phyloP scores from a whole-genome alignment of 2,329 filamentous ascomycete species.

The Beauveria scarabaeidicola region DNA sequence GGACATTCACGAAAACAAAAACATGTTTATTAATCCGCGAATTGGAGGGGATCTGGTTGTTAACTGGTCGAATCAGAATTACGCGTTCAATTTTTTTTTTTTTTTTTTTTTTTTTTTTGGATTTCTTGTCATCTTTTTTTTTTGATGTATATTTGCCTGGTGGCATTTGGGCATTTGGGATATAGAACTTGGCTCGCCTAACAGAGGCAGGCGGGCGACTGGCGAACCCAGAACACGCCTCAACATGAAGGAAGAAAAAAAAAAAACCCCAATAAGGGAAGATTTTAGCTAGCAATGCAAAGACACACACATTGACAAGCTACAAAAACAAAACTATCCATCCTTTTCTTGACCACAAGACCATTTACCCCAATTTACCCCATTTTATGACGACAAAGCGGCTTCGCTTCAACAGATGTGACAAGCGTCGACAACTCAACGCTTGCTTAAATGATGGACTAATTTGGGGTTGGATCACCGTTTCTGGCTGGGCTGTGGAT shows the following conservation, averaged over 20 bases:
- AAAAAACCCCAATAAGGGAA: background rate
- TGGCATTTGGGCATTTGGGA: slow-evolving; percentile 1
- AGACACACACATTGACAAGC: background rate
- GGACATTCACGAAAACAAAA: slow-evolving; percentile 3
- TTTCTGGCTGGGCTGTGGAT: slow-evolving; percentile 6
- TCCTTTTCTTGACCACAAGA: no score
- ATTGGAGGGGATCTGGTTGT: background rate
- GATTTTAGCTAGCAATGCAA: slow-evolving; percentile 10
- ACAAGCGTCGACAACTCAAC: background rate
- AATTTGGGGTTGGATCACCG: slow-evolving; percentile 5
- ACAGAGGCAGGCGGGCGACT: background rate
- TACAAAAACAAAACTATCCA: no score
- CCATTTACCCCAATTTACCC: no score
- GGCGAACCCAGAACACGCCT: background rate
- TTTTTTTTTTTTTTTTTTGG: background rate
- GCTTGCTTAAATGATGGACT: no score
- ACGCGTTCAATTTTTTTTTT: background rate
- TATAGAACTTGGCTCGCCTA: slow-evolving; percentile 4
- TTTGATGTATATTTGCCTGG: slow-evolving; percentile 7
- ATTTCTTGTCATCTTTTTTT: background rate
- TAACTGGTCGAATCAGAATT: background rate
- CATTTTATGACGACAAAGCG: no score
- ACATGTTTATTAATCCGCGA: slow-evolving; percentile 7
- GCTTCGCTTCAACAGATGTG: background rate
- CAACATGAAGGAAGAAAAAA: background rate